Evolutionary conservation across 108 stramenopile genomes (phyloP), one percentile per base, ranked within the genome.

Genomic region (Skeletonema tropicum): DNA sequence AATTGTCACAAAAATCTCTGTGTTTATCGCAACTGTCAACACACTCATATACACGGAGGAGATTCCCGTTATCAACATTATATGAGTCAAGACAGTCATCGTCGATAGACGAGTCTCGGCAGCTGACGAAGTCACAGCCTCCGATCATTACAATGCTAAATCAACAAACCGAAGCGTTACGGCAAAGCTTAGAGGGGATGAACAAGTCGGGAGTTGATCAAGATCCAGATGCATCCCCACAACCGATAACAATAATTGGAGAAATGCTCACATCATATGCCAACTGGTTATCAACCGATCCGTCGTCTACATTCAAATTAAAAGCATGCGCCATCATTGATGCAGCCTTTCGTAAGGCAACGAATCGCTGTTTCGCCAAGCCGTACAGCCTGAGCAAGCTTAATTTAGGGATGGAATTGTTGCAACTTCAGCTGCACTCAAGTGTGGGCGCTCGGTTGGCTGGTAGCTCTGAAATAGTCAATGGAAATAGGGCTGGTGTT

Each of bases 341-440:
- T 57, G 60, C 82, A 42, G 68, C 83, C 2, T 77, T 90, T 17
- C 83, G 85, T 15, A 39, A 66, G 7, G 83, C 84, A 23, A 81
- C 79, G 6, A 70, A 60, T n/a, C 11, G 60, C 2, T 79, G 86
- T 1, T 90, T 90, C 74, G 75, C 83, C n/a, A 45, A 64, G 32
- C 88, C 88, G 0, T 76, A 63, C 60, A 32, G 52, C 29, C 52
- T 73, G 41, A 52, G 48, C 21, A 66, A 76, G 30, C 57, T 90
- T 23, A 66, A 74, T 19, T n/a, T 86, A 6, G 91, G 88, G 38
- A 60, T 90, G 26, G 77, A 83, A 36, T 70, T 76, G 3, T 30
- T 92, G 52, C 73, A 84, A 66, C 64, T 89, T 23, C 91, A 92
- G 65, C 60, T 80, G 12, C 67, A 49, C 70, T 68, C 58, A 25